Conservation (phyloP, 495 filamentous ascomycete genomes). For the Durotheca rogersii region DNA sequence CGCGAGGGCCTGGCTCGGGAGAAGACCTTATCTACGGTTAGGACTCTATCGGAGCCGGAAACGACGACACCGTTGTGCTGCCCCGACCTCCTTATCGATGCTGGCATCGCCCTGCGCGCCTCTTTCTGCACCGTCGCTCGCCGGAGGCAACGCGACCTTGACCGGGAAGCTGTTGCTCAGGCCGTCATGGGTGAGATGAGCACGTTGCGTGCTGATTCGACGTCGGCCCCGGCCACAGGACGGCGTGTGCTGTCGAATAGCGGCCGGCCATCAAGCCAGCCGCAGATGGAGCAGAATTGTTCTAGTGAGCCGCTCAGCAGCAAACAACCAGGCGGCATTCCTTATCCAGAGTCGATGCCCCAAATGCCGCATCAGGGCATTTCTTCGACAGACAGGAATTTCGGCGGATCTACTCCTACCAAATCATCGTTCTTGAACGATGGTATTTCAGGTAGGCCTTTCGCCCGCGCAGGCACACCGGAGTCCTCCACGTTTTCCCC, state of each 20-base stretch:
- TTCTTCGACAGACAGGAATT: slow-evolving; percentile 10
- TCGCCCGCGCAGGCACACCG: slow-evolving; percentile 42
- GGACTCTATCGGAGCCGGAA: slow-evolving; percentile 26
- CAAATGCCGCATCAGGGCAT: slow-evolving; percentile 6
- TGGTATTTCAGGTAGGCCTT: slow-evolving; percentile 50
- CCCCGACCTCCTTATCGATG: slow-evolving; percentile 43
- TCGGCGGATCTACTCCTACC: slow-evolving; percentile 20
- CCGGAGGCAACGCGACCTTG: slow-evolving; percentile 38
- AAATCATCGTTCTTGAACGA: slow-evolving; percentile 41
- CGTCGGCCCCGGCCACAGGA: slow-evolving; percentile 14
- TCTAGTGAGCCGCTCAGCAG: slow-evolving; percentile 14
- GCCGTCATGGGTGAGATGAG: slow-evolving; percentile 46
- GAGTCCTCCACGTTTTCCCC: slow-evolving; percentile 25
- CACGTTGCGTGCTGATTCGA: slow-evolving; percentile 26
- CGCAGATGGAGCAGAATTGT: slow-evolving; percentile 18
- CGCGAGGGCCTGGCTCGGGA: slow-evolving; percentile 32
- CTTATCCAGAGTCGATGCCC: not conserved
- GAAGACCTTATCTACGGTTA: slow-evolving; percentile 35
- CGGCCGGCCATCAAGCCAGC: slow-evolving; percentile 21
- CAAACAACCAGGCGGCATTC: not conserved
- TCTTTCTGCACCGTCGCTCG: slow-evolving; percentile 50
- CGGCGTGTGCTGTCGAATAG: slow-evolving; percentile 22
- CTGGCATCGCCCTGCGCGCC: slow-evolving; percentile 42
- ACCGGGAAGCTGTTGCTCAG: slow-evolving; percentile 43
- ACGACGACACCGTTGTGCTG: slow-evolving; percentile 39